These are phyloP conservation scores for Fallopia convolvulus DNA, from an alignment of 148 eudicot genomes.

Conservation along the genomic window DNA sequence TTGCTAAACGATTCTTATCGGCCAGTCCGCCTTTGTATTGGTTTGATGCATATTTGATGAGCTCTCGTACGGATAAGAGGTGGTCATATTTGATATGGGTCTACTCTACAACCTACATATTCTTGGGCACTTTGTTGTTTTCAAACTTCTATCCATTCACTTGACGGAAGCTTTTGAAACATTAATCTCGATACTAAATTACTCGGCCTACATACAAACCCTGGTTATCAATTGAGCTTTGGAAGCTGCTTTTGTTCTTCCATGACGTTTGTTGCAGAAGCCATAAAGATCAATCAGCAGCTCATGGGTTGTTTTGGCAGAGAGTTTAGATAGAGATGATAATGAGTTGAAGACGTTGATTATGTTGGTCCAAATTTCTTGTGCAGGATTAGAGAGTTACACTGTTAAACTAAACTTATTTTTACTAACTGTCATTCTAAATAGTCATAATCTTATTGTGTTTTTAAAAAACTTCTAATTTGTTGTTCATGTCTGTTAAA, in stretches of 20 bases:
- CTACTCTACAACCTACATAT: constrained; percentile 65
- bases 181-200: not conserved
- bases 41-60: constrained; percentile 68
- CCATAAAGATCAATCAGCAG: not conserved
- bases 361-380: too few relatives aligned
- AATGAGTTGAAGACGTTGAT: not conserved
- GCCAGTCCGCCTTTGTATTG: constrained; percentile 90
- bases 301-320: not conserved
- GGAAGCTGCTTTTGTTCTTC: not conserved
- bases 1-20: constrained; percentile 85
- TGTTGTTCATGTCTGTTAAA: not conserved
- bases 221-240: not conserved
- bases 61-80: constrained; percentile 30
- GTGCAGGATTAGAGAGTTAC: not conserved
- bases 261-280: not conserved
- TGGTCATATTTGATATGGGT: constrained; percentile 67
- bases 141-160: constrained; percentile 97
- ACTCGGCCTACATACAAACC: not conserved
- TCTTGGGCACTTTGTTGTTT: constrained; percentile 88
- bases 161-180: constrained; percentile 19
- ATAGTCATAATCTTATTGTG: not conserved
- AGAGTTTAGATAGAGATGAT: not conserved
- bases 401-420: too few relatives aligned
- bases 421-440: not conserved
- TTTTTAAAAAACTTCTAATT: not conserved